A percentile compares a stretch with the other conserved stretches of the same genome.
These are phyloP conservation scores for Kodamaea plutei DNA, from an alignment of 1,139 yeast species.

Conservation along the genomic window DNA sequence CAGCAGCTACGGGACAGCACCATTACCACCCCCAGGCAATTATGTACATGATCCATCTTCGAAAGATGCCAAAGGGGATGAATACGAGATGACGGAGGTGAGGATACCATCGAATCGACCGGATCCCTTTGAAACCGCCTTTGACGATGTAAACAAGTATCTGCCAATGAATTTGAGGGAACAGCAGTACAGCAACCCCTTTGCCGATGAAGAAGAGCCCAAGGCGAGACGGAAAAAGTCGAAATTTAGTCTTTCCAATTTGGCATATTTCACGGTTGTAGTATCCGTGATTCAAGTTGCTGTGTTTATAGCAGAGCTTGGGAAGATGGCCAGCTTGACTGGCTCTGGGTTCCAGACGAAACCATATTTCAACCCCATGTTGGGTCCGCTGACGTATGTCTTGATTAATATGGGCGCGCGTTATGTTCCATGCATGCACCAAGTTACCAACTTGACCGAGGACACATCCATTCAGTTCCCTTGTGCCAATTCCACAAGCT, in stretches of 20 bases:
- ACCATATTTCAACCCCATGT: conserved; percentile 76
- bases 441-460: conserved; percentile 48
- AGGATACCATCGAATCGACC: background rate
- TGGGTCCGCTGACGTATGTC: conserved; percentile 72
- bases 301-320: conserved; percentile 68
- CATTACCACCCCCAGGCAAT: too few species aligned
- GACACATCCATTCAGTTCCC: conserved; percentile 50
- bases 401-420: conserved; percentile 70
- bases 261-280: conserved; percentile 46
- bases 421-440: conserved; percentile 69
- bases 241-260: conserved; percentile 40
- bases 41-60: too few species aligned
- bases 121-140: background rate
- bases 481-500: conserved; percentile 64
- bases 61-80: background rate
- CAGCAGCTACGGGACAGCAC: too few species aligned
- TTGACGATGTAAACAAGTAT: background rate
- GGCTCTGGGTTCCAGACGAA: conserved; percentile 67
- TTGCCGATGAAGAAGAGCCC: conserved; percentile 2
- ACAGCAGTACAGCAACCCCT: conserved; percentile 5
- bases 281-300: conserved; percentile 50
- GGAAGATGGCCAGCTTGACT: conserved; percentile 54
- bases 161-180: background rate
- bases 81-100: conserved; percentile 1
- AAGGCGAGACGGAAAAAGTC: conserved; percentile 16